Evolutionary conservation across 805 yeast genomes (phyloP).

Genomic region (Diddensiella transvaalensis): DNA sequence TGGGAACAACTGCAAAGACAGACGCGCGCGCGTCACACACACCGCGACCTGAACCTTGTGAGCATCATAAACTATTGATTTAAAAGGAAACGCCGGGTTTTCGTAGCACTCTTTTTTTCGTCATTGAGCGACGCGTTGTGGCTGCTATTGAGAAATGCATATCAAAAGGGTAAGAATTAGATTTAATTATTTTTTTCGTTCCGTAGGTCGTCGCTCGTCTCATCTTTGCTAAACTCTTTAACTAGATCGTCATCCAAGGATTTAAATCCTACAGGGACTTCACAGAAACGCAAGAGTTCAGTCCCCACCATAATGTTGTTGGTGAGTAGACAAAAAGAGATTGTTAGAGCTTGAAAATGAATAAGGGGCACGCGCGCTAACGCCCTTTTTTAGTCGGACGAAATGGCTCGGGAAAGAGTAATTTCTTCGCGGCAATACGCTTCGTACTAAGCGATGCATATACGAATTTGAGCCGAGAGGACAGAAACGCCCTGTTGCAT

Average conservation of each 20-base stretch:
- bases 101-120: background rate
- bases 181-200: no score
- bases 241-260: slow-evolving; percentile 71
- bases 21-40: no score
- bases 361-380: background rate
- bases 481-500: slow-evolving; percentile 80
- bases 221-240: no score
- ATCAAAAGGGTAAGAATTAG: slow-evolving; percentile 24
- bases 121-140: background rate
- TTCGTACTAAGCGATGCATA: slow-evolving; percentile 90
- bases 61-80: no score
- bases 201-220: no score
- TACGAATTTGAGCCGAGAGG: slow-evolving; percentile 78
- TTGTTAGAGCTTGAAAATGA: no score
- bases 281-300: slow-evolving; percentile 68
- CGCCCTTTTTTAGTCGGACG: slow-evolving; percentile 73
- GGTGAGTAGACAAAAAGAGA: slow-evolving; percentile 30
- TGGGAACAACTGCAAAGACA: background rate
- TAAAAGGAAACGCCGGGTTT: no score
- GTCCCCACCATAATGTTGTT: slow-evolving; percentile 80
- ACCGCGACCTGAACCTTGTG: no score
- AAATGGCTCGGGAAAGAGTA: slow-evolving; percentile 96
- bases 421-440: slow-evolving; percentile 85
- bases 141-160: slow-evolving; percentile 16
- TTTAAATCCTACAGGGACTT: slow-evolving; percentile 89